These are phyloP conservation scores for Erythrobasidium hasegawianum DNA, from an alignment of 1,284 basidiomycete genomes.

Conservation along the genomic window DNA sequence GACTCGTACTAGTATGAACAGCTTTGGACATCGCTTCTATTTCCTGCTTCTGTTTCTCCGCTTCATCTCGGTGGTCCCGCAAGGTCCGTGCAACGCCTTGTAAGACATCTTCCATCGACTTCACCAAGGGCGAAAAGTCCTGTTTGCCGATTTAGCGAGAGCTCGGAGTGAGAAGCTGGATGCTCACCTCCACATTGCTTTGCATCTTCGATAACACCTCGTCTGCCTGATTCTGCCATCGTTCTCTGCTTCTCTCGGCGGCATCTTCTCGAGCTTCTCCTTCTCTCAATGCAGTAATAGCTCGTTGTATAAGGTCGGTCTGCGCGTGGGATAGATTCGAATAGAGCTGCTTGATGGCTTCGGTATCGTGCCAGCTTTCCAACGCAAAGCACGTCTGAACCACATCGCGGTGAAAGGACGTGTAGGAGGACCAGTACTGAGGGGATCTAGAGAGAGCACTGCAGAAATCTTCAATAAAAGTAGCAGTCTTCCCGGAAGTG, in stretches of 20 bases:
- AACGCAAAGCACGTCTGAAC: not conserved
- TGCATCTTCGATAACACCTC: not conserved
- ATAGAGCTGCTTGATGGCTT: conserved; percentile 1
- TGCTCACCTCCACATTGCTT: not conserved
- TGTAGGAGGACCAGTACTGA: conserved; percentile 1
- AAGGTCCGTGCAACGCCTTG: too few relatives aligned
- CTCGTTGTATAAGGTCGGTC: not conserved
- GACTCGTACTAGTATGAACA: too few relatives aligned
- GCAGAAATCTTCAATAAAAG: not conserved
- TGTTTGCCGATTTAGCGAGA: too few relatives aligned
- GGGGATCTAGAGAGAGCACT: not conserved
- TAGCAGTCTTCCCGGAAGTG: not conserved
- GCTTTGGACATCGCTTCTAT: too few relatives aligned
- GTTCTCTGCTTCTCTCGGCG: not conserved
- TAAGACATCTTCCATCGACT: too few relatives aligned
- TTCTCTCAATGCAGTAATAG: not conserved
- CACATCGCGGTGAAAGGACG: not conserved
- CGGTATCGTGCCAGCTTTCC: conserved; percentile 1
- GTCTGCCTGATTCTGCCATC: not conserved
- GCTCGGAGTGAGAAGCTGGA: too few relatives aligned
- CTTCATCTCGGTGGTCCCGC: too few relatives aligned
- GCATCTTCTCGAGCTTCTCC: not conserved
- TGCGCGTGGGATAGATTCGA: not conserved
- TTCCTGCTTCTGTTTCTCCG: too few relatives aligned
- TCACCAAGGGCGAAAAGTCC: too few relatives aligned